Percentiles rank a stretch among this genome's conserved stretches.
phyloP scores from a whole-genome alignment of 305 asterid genomes.

The Ajuga reptans region DNA sequence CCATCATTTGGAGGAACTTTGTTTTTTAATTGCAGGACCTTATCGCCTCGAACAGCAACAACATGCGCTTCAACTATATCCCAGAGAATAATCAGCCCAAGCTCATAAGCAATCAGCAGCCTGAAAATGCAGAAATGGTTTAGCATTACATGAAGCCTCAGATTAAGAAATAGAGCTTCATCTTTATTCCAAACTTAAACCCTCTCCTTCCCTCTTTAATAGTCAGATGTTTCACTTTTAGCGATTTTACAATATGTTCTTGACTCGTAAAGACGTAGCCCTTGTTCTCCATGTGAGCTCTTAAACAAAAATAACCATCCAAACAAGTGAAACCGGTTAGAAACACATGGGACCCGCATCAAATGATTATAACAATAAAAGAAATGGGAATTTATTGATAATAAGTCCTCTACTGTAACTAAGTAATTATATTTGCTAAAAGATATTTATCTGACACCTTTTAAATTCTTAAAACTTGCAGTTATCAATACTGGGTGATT shows the following conservation, averaged over 20 bases:
- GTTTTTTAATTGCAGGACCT: slow-evolving; percentile 57
- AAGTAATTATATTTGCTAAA: background rate
- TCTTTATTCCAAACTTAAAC: slow-evolving; percentile 18
- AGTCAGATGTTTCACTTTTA: background rate
- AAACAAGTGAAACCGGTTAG: background rate
- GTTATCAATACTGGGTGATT: background rate
- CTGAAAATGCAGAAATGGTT: slow-evolving; percentile 36
- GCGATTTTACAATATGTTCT: background rate
- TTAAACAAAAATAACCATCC: background rate
- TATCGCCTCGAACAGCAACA: slow-evolving; percentile 63
- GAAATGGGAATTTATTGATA: background rate
- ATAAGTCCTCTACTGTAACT: background rate
- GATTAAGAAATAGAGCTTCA: background rate
- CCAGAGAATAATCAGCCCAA: slow-evolving; percentile 82
- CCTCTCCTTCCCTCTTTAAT: slow-evolving; percentile 13
- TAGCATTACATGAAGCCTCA: slow-evolving; percentile 18
- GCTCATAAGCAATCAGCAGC: slow-evolving; percentile 68
- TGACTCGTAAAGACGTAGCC: background rate
- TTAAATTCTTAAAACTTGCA: background rate
- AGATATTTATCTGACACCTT: background rate
- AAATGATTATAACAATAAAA: background rate
- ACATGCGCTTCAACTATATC: slow-evolving; percentile 54
- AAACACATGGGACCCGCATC: background rate
- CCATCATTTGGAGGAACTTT: slow-evolving; percentile 35
- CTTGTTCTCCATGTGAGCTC: background rate